Evolutionary conservation across 768 basidiomycete genomes (phyloP), one percentile per base, ranked within the genome.

Genomic region (Tulasnella sp.): DNA sequence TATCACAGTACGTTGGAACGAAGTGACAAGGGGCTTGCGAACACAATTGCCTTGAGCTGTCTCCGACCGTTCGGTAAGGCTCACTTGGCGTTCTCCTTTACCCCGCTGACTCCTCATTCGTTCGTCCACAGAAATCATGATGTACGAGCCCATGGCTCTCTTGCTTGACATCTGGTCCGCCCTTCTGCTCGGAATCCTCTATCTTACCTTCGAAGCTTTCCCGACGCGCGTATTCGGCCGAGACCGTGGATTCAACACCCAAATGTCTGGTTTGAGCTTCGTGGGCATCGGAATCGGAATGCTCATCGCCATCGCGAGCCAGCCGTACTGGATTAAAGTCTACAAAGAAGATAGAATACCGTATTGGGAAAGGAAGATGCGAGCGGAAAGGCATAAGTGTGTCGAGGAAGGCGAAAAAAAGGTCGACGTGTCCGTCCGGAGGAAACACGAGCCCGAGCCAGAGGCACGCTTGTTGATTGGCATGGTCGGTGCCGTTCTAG

Each of bases 91-190:
- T 82, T 76, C 27, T 5, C 21, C 3, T 36, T 16, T 19, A 4
- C 18, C 71, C 71, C 71, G 7, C 27, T 71, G 27, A 36, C 31
- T 12, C 14, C 9, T 16, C 19, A 18, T 39, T 19, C 80, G 80
- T 24, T 44, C 48, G 77, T n/a, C n/a, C 24, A 46, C 80, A 93
- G 92, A 91, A 83, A 85, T 94, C 8, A 85, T 93, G 6, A 58
- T 89, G 0, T 89, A 87, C 74, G 93, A 96, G 81, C 87, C 89
- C n/a, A 95, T 95, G 93, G 92, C 92, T 0, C 86, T 94, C 5
- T 84, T 92, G 6, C 86, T 95, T 12, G 88, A 94, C 83, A 84
- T 89, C 19, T 95, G 94, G 94, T 82, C 84, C 6, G 82, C 85
- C 2, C 79, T 85, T 40, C 81, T 86, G 52, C 85, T 89, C 14